Evolutionary conservation across 2,329 filamentous ascomycete genomes (phyloP).

Genomic region (Lachnellula hyalina): DNA sequence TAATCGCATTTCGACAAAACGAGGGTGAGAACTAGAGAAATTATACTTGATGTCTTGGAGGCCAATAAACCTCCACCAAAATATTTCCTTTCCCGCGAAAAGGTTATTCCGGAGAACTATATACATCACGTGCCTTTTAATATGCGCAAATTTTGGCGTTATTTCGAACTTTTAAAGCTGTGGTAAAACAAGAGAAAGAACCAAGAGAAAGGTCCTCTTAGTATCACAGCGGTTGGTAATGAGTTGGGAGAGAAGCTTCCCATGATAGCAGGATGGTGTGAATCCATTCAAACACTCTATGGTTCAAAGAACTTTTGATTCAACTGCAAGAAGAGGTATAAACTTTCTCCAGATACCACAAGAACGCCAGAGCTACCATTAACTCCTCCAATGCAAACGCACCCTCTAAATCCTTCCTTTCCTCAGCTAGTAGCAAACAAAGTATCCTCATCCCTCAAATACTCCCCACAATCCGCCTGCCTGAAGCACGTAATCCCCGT

Average conservation of each 20-base stretch:
- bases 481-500: slow-evolving; percentile 86
- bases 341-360: not conserved
- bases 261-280: too few species aligned
- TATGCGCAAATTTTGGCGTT: too few species aligned
- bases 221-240: too few species aligned
- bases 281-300: too few species aligned
- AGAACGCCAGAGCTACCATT: not conserved
- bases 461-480: slow-evolving; percentile 92
- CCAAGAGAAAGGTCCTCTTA: too few species aligned
- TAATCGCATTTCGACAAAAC: slow-evolving; percentile 7
- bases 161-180: too few species aligned
- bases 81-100: not conserved
- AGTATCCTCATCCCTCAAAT: slow-evolving; percentile 75
- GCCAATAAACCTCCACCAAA: not conserved
- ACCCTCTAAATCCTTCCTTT: not conserved
- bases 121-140: not conserved
- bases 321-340: not conserved
- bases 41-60: not conserved
- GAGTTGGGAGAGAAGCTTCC: too few species aligned
- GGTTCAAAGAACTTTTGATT: not conserved
- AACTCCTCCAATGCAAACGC: slow-evolving; percentile 11
- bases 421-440: slow-evolving; percentile 46
- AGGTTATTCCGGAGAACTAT: not conserved
- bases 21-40: not conserved
- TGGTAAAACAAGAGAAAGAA: too few species aligned